Conservation (phyloP, 1,284 basidiomycete genomes). For the Boletus mariae region DNA sequence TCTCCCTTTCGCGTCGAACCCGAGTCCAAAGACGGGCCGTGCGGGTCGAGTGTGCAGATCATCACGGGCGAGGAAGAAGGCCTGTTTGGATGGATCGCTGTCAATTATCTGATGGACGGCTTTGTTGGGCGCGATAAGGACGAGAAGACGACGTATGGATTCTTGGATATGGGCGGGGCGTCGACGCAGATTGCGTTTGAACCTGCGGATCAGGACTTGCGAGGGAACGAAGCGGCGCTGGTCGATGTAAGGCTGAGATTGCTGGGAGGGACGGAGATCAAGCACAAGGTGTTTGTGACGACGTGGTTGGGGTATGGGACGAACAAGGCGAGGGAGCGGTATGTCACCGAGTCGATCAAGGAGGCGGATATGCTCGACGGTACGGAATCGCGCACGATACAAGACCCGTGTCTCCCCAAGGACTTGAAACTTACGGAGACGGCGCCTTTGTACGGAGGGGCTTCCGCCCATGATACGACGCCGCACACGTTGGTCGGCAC, state of each 20-base stretch:
- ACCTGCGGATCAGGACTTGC: slow-evolving; percentile 52
- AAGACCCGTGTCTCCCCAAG: slow-evolving; percentile 89
- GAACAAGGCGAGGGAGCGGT: slow-evolving; percentile 91
- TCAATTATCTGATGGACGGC: slow-evolving; percentile 99
- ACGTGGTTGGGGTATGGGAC: slow-evolving; percentile 99
- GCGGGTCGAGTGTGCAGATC: slow-evolving; percentile 87
- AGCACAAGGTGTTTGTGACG: slow-evolving; percentile 94
- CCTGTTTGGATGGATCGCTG: slow-evolving; percentile 96
- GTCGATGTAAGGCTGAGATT: slow-evolving; percentile 80
- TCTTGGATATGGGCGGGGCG: slow-evolving; percentile 98
- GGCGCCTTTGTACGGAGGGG: slow-evolving; percentile 41
- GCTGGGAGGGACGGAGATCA: slow-evolving; percentile 81
- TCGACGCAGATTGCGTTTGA: slow-evolving; percentile 99
- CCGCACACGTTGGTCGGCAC: slow-evolving; percentile 77
- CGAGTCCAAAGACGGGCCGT: slow-evolving; percentile 65
- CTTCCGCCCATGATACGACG: slow-evolving; percentile 39
- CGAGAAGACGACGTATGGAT: slow-evolving; percentile 85
- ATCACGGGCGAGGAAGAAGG: slow-evolving; percentile 99
- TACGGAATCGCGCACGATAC: slow-evolving; percentile 43
- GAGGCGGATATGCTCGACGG: slow-evolving; percentile 40
- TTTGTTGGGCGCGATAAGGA: slow-evolving; percentile 63
- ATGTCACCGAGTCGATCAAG: slow-evolving; percentile 67
- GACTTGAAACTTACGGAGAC: slow-evolving; percentile 60
- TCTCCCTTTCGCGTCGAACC: slow-evolving; percentile 75
- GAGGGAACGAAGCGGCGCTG: slow-evolving; percentile 51